Evolutionary conservation across 257 asterid genomes (phyloP).

Genomic region (Primulina tabacum): DNA sequence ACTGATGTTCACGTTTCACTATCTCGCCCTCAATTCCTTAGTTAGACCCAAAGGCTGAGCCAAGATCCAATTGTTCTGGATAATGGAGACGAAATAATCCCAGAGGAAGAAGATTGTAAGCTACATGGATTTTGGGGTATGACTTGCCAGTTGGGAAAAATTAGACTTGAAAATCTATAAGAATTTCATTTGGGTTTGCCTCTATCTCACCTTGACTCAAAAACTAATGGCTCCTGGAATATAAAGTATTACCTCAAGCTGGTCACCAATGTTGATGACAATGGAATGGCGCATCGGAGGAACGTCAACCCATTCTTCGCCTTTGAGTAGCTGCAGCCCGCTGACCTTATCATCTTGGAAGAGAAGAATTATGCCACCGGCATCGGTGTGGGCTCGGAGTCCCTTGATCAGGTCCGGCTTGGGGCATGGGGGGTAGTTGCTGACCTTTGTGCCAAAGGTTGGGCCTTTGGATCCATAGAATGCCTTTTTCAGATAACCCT

Average conservation of each 20-base stretch:
- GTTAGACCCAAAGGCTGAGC: no score
- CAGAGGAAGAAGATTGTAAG: no score
- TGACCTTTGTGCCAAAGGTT: constrained; percentile 55
- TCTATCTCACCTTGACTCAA: no score
- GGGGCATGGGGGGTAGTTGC: constrained; percentile 68
- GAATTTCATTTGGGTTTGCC: not conserved
- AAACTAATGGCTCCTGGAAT: not conserved
- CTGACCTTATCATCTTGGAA: constrained; percentile 68
- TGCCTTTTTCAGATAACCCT: constrained; percentile 48
- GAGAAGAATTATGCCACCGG: constrained; percentile 60
- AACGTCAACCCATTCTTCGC: constrained; percentile 58
- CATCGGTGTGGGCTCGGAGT: constrained; percentile 66
- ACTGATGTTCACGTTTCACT: no score
- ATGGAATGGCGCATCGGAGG: constrained; percentile 67
- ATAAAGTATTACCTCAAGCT: constrained; percentile 43
- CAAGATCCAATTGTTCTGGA: no score
- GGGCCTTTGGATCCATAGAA: constrained; percentile 54
- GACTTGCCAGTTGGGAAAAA: not conserved
- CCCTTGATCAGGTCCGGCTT: constrained; percentile 60
- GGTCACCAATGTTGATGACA: constrained; percentile 63
- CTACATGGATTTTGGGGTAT: not conserved
- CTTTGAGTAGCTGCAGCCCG: constrained; percentile 69
- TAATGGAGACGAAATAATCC: no score
- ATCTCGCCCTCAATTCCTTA: no score
- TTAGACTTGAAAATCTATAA: not conserved